These are phyloP conservation scores for Moesziomyces sp. DNA, from an alignment of 1,284 basidiomycete species.

Conservation along the genomic window DNA sequence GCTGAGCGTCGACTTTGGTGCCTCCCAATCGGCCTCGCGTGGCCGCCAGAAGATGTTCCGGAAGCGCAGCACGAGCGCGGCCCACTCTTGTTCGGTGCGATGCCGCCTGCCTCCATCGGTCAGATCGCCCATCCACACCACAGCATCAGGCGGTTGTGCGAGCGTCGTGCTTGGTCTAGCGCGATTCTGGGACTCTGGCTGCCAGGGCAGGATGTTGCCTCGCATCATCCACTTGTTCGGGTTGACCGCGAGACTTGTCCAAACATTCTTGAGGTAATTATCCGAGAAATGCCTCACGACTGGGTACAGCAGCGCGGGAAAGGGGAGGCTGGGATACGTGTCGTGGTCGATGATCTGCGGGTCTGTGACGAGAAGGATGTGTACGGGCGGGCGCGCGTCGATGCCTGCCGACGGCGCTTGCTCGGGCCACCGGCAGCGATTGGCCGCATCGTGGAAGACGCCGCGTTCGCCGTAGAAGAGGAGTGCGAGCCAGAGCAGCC, in stretches of 20 bases:
- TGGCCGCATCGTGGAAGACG: slow-evolving; percentile 37
- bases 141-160: slow-evolving; percentile 36
- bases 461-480: slow-evolving; percentile 40
- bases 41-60: slow-evolving; percentile 35
- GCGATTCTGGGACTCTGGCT: slow-evolving; percentile 4
- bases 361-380: slow-evolving; percentile 43
- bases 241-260: slow-evolving; percentile 32
- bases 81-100: slow-evolving; percentile 19
- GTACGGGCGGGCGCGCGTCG: slow-evolving; percentile 9
- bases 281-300: slow-evolving; percentile 43
- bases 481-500: slow-evolving; percentile 31
- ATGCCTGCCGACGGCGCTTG: slow-evolving; percentile 10
- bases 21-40: slow-evolving; percentile 31
- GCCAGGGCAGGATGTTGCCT: slow-evolving; percentile 15
- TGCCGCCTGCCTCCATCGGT: slow-evolving; percentile 47
- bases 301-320: slow-evolving; percentile 19
- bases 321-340: slow-evolving; percentile 37
- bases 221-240: slow-evolving; percentile 40
- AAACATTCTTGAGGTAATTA: slow-evolving; percentile 48
- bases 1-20: slow-evolving; percentile 16
- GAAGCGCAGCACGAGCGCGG: slow-evolving; percentile 31
- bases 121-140: slow-evolving; percentile 55
- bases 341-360: slow-evolving; percentile 47
- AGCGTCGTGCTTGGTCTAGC: slow-evolving; percentile 1
- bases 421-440: slow-evolving; percentile 30